Conservation (phyloP, 2,329 filamentous ascomycete genomes). For the Pezicula carpinea region DNA sequence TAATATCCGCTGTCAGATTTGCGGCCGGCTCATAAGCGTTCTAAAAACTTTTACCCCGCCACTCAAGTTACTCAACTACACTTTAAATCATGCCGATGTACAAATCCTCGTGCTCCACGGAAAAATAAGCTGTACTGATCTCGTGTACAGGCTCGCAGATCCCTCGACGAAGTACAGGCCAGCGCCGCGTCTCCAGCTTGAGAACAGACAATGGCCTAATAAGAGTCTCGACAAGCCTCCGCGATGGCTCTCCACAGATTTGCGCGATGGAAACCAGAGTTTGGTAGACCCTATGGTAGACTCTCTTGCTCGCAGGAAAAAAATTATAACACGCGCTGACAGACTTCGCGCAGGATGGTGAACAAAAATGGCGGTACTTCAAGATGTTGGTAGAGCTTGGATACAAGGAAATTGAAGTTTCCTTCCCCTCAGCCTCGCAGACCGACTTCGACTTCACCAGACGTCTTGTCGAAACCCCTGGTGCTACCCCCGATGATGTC, state of each 20-base stretch:
- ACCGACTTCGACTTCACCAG: conserved; percentile 96
- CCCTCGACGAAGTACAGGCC: conserved; percentile 72
- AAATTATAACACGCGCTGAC: conserved; percentile 3
- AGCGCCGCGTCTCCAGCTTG: conserved; percentile 57
- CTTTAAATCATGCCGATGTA: conserved; percentile 19
- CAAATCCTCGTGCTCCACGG: neutral
- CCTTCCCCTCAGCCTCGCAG: conserved; percentile 89
- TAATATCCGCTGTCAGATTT: no score
- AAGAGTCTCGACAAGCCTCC: conserved; percentile 71
- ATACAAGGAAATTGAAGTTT: conserved; percentile 97
- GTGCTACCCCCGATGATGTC: conserved; percentile 80
- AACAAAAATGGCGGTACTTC: conserved; percentile 95
- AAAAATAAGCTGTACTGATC: conserved; percentile 1
- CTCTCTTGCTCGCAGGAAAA: conserved; percentile 4
- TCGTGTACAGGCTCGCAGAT: conserved; percentile 61
- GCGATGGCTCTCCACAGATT: conserved; percentile 83
- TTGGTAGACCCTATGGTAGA: conserved; percentile 87
- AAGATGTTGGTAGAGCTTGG: conserved; percentile 88
- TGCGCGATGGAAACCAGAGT: conserved; percentile 92
- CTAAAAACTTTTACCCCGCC: no score
- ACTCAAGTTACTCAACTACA: neutral
- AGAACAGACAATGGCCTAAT: conserved; percentile 41
- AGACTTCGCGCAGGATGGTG: conserved; percentile 61
- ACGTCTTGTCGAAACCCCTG: conserved; percentile 78
- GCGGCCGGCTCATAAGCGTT: no score